Evolutionary conservation across 371 early-diverging fungal genomes (phyloP), one percentile per base, ranked within the genome.

Genomic region (Mortierella sp.): DNA sequence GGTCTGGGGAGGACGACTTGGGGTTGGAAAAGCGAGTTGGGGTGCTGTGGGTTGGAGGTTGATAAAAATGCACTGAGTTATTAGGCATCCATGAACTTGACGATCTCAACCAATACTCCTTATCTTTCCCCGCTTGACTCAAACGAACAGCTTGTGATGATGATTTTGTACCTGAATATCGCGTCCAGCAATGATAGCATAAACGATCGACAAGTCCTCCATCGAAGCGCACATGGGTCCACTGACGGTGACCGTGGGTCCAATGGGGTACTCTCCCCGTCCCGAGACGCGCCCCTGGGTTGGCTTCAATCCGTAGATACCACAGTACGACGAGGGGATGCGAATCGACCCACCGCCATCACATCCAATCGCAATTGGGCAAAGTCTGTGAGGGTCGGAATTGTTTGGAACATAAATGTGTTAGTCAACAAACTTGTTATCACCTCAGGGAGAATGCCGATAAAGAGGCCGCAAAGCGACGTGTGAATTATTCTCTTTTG

Each of bases 341-440:
- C 96, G 88, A 28, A 95, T 87, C 5, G 94, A 93, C 34, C 96
- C 96, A 68, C 96, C 96, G 14, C 94, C 94, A 89, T 96, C 96
- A 28, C 92, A 87, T 11, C 96, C 96, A 71, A 96, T 90, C 52
- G 92, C 92, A 57, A 95, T 90, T 45, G 95, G 95, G 70, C 90
- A 90, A 28, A 94, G 82, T 14, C 95, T 94, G 42, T 38, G 31
- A 81, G 21, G 52, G 45, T 47, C 21, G 74, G 57, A 74, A 16
- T 50, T 50, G 3, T 11, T 16, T 50, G 42, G 42, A 38, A 38
- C 1, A 3, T 3, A 38, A n/a, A 38, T 38, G 16, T 14, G 50
- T 50, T 50, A 2, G 50, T 50, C 16, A 50, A 50, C 16, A 50
- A 50, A 13, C 3, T 16, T 50, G 16, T 50, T 50, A 50, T 14